Conservation (phyloP, 345 rosid genomes). For the Linum usitatissimum region DNA sequence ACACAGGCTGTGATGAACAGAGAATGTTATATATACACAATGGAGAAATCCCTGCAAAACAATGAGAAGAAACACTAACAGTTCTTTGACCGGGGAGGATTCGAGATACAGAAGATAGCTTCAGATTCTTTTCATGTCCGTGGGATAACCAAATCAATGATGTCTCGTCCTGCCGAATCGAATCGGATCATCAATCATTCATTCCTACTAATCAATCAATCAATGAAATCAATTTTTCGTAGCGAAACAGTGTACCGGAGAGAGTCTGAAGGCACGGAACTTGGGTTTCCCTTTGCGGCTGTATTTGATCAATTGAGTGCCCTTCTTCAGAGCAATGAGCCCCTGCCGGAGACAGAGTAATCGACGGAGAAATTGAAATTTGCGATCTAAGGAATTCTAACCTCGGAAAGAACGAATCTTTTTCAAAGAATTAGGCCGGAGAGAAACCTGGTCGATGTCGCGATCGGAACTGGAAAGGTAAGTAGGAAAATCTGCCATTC, state of each 20-base stretch:
- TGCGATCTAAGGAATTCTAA: background rate
- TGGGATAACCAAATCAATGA: conserved; percentile 71
- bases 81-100: conserved; percentile 94
- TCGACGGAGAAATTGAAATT: conserved; percentile 6
- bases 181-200: background rate
- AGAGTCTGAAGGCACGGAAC: conserved; percentile 45
- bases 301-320: conserved; percentile 76
- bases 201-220: background rate
- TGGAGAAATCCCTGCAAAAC: background rate
- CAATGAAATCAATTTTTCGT: background rate
- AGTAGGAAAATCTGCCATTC: conserved; percentile 96
- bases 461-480: conserved; percentile 63
- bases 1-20: conserved; percentile 50
- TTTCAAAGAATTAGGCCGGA: no score
- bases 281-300: conserved; percentile 92
- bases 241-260: conserved; percentile 35
- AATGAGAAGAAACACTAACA: conserved; percentile 34
- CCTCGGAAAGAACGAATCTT: no score
- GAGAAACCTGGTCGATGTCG: conserved; percentile 62
- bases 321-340: conserved; percentile 68
- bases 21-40: background rate
- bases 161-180: conserved; percentile 66
- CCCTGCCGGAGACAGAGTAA: conserved; percentile 49
- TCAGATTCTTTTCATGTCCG: conserved; percentile 64
- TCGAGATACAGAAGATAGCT: conserved; percentile 47